Percentiles rank a stretch among this genome's conserved stretches.
Conservation (phyloP, 2,329 filamentous ascomycete species). For the Sporothrix curviconia region DNA sequence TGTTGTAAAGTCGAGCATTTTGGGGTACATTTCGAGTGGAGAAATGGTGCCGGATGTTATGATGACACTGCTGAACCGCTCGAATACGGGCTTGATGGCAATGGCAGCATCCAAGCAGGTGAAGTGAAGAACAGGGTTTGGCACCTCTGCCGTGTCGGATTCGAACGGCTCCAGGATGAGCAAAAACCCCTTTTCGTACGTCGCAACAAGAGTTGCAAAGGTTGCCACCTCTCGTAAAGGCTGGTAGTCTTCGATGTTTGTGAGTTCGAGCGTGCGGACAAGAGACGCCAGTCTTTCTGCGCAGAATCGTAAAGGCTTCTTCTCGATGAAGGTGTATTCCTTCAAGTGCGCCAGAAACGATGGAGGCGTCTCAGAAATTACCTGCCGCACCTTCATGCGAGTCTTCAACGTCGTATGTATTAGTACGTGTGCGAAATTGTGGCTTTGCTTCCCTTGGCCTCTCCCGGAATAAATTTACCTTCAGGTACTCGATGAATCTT, state of each 20-base stretch:
- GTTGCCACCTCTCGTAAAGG: constrained; percentile 95
- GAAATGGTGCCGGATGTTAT: constrained; percentile 98
- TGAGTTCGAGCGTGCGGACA: constrained; percentile 88
- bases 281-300: constrained; percentile 91
- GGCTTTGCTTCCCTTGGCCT: no score
- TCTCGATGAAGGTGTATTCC: constrained; percentile 95
- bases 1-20: constrained; percentile 90
- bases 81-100: constrained; percentile 95
- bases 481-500: constrained; percentile 94
- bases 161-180: constrained; percentile 97
- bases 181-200: constrained; percentile 93
- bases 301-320: constrained; percentile 90
- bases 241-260: constrained; percentile 97
- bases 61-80: constrained; percentile 94
- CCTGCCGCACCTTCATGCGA: constrained; percentile 94
- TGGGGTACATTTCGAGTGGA: constrained; percentile 96
- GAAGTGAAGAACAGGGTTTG: constrained; percentile 95
- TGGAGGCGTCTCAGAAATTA: constrained; percentile 92
- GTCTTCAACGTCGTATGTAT: no score
- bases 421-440: no score
- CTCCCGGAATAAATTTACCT: no score
- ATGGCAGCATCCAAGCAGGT: constrained; percentile 96
- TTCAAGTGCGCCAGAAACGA: constrained; percentile 90
- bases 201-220: constrained; percentile 91
- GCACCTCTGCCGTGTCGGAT: constrained; percentile 88